phyloP scores from a whole-genome alignment of 1,139 yeast genomes.

The Suhomyces terraborum region DNA sequence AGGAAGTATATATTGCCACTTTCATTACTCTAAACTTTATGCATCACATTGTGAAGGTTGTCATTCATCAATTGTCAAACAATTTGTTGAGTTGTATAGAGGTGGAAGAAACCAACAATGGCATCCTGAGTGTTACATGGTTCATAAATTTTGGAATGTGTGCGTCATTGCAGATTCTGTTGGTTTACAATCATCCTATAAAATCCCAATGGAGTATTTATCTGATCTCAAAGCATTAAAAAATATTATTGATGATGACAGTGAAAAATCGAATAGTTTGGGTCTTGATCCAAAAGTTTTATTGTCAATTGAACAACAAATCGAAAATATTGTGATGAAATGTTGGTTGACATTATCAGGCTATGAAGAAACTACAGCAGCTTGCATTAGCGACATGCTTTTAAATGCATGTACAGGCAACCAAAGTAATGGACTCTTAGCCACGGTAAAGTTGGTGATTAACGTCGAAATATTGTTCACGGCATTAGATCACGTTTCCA shows the following conservation, averaged over 20 bases:
- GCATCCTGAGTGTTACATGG: constrained; percentile 99
- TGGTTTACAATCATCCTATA: constrained; percentile 49
- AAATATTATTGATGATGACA: constrained; percentile 13
- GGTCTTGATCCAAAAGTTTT: constrained; percentile 54
- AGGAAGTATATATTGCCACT: constrained; percentile 82
- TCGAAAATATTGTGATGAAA: constrained; percentile 69
- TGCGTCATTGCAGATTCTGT: constrained; percentile 66
- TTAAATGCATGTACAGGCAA: constrained; percentile 79
- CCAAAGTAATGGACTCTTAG: constrained; percentile 66
- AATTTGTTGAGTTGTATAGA: constrained; percentile 87
- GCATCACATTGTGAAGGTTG: constrained; percentile 96
- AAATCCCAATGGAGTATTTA: constrained; percentile 15
- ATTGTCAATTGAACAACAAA: constrained; percentile 58
- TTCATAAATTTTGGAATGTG: constrained; percentile 95
- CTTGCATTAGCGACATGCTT: constrained; percentile 90
- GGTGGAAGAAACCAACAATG: constrained; percentile 96
- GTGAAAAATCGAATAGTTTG: constrained; percentile 12
- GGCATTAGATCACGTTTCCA: constrained; percentile 64
- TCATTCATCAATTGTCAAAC: constrained; percentile 85
- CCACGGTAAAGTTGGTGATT: constrained; percentile 73
- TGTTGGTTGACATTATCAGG: constrained; percentile 89
- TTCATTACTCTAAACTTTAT: constrained; percentile 79
- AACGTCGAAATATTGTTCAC: constrained; percentile 75
- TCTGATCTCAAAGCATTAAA: constrained; percentile 16
- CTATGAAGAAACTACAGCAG: constrained; percentile 91